Evolutionary conservation across 805 yeast genomes (phyloP).

Genomic region (Ogataea nitratoaversa): DNA sequence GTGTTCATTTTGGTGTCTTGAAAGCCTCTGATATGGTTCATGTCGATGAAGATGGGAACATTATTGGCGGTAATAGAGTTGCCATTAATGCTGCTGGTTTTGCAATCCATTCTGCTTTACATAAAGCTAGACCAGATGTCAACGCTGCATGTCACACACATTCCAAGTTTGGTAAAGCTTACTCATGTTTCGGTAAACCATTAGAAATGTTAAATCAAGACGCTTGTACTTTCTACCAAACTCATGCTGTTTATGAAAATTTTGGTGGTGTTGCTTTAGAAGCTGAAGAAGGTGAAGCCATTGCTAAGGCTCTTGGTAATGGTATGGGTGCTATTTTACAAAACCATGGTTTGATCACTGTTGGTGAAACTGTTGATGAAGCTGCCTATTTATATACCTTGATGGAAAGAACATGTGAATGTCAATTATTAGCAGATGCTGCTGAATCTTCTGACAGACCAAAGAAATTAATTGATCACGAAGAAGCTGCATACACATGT

Average conservation of each 20-base stretch:
- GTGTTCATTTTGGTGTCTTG: conserved; percentile 63
- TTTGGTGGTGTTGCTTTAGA: conserved; percentile 81
- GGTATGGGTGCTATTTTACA: conserved; percentile 57
- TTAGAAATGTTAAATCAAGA: conserved; percentile 82
- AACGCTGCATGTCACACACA: conserved; percentile 73
- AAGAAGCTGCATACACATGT: conserved; percentile 64
- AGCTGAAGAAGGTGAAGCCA: conserved; percentile 54
- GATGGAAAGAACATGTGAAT: conserved; percentile 61
- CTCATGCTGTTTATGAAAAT: conserved; percentile 59
- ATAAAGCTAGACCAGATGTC: conserved; percentile 65
- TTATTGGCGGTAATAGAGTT: conserved; percentile 51
- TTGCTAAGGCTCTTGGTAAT: conserved; percentile 59
- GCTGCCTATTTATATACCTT: conserved; percentile 64
- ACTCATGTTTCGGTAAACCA: conserved; percentile 58
- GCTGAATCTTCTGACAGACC: conserved; percentile 36
- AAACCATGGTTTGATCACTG: conserved; percentile 72
- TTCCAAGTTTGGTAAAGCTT: conserved; percentile 61
- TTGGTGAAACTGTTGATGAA: conserved; percentile 67
- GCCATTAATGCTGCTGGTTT: conserved; percentile 67
- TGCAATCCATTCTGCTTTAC: conserved; percentile 63
- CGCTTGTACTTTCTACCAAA: conserved; percentile 60
- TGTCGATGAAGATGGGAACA: conserved; percentile 57
- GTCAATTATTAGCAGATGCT: conserved; percentile 62
- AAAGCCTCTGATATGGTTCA: conserved; percentile 62
- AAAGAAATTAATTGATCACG: conserved; percentile 46